These are phyloP conservation scores for Lagenidium sp. DNA, from an alignment of 352 stramenopile genomes.

Conservation along the genomic window DNA sequence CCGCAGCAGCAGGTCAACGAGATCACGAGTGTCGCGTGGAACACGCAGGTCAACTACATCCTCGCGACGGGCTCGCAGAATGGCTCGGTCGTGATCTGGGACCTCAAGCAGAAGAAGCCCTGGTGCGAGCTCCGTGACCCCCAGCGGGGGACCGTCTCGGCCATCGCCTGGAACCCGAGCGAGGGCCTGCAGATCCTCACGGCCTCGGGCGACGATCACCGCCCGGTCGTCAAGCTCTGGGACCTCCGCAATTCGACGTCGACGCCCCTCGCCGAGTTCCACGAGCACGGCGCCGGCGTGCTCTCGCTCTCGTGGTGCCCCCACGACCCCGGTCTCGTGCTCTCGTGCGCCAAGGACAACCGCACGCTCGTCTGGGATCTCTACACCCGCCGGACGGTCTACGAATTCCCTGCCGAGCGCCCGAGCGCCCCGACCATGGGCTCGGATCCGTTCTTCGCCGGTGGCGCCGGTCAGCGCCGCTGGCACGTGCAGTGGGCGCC, in stretches of 20 bases:
- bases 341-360: conserved; percentile 97
- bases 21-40: conserved; percentile 94
- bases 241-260: conserved; percentile 97
- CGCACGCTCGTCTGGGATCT: conserved; percentile 97
- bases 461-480: conserved; percentile 67
- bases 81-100: conserved; percentile 95
- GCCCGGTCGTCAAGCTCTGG: conserved; percentile 96
- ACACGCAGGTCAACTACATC: conserved; percentile 98
- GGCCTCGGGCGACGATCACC: conserved; percentile 92
- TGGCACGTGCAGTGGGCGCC: conserved; percentile 97
- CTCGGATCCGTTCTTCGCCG: conserved; percentile 75
- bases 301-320: conserved; percentile 97
- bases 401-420: conserved; percentile 86
- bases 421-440: conserved; percentile 52
- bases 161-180: conserved; percentile 96
- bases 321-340: conserved; percentile 89
- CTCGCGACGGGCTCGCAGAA: conserved; percentile 92
- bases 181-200: conserved; percentile 97
- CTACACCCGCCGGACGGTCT: conserved; percentile 89
- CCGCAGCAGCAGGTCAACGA: conserved; percentile 69
- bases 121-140: conserved; percentile 96
- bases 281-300: conserved; percentile 94
- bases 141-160: conserved; percentile 81
- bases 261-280: conserved; percentile 93
- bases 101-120: conserved; percentile 96